A percentile compares a stretch with the other conserved stretches of the same genome.
phyloP scores from a whole-genome alignment of 345 rosid species.

The Brassica juncea region DNA sequence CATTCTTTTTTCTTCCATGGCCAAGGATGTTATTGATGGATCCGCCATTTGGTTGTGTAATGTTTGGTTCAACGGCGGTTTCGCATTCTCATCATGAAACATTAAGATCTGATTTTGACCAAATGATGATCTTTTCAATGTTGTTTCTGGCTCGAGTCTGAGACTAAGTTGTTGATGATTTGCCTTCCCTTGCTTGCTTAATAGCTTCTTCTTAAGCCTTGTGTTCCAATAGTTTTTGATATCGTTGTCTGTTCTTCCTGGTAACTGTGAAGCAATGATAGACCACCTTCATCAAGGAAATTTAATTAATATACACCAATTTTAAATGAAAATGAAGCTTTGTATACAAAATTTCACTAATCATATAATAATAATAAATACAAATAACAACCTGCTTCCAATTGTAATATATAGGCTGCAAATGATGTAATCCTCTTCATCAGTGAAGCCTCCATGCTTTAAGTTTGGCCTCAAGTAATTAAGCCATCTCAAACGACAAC shows the following conservation, averaged over 20 bases:
- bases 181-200: conserved; percentile 30
- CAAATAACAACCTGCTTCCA: conserved; percentile 36
- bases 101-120: not conserved
- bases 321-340: not conserved
- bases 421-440: conserved; percentile 67
- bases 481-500: conserved; percentile 76
- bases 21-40: conserved; percentile 22
- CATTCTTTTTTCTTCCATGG: conserved; percentile 29
- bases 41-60: not conserved
- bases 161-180: conserved; percentile 29
- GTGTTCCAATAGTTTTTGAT: conserved; percentile 43
- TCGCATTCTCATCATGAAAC: conserved; percentile 5
- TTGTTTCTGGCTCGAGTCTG: conserved; percentile 8
- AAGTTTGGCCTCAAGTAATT: conserved; percentile 71
- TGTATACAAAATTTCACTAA: not conserved
- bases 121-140: conserved; percentile 7
- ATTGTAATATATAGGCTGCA: conserved; percentile 59
- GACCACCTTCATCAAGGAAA: conserved; percentile 37
- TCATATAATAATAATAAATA: not conserved
- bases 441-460: conserved; percentile 71
- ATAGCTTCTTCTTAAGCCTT: conserved; percentile 35
- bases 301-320: not conserved
- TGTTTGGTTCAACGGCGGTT: conserved; percentile 11
- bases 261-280: conserved; percentile 41
- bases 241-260: conserved; percentile 43